Evolutionary conservation across 2,329 filamentous ascomycete genomes (phyloP).

Genomic region (Penicillium sp.): DNA sequence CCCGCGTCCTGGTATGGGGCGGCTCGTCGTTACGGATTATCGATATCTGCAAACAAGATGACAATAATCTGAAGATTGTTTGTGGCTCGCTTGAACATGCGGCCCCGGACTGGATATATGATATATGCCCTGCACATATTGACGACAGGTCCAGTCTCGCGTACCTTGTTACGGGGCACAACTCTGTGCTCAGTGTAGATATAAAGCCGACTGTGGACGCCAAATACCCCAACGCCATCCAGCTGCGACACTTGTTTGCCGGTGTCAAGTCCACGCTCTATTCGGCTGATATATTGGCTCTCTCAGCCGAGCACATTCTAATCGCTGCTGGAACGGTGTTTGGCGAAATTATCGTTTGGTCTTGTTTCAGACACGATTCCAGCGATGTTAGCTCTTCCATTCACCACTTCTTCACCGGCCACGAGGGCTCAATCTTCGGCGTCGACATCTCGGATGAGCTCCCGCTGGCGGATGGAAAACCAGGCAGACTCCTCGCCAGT

Average conservation of each 20-base stretch:
- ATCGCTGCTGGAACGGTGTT: slow-evolving; percentile 90
- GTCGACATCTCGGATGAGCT: slow-evolving; percentile 67
- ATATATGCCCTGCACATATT: slow-evolving; percentile 48
- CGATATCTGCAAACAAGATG: slow-evolving; percentile 22
- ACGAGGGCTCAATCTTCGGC: slow-evolving; percentile 92
- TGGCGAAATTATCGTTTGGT: slow-evolving; percentile 90
- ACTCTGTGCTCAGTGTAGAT: slow-evolving; percentile 63
- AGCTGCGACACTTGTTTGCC: slow-evolving; percentile 42
- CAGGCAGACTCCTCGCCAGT: slow-evolving; percentile 68
- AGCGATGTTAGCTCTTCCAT: slow-evolving; percentile 33
- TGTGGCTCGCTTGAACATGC: slow-evolving; percentile 39
- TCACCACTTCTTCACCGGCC: slow-evolving; percentile 60
- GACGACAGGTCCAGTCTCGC: slow-evolving; percentile 35
- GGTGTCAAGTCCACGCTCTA: slow-evolving; percentile 77
- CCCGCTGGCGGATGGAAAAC: slow-evolving; percentile 34
- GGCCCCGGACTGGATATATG: slow-evolving; percentile 73
- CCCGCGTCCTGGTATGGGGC: slow-evolving; percentile 63
- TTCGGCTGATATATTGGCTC: slow-evolving; percentile 69
- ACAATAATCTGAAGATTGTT: slow-evolving; percentile 24
- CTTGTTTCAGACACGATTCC: slow-evolving; percentile 47
- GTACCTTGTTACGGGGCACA: slow-evolving; percentile 78
- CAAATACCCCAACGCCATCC: slow-evolving; percentile 23
- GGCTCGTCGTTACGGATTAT: slow-evolving; percentile 53
- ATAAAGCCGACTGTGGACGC: slow-evolving; percentile 16
- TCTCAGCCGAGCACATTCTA: slow-evolving; percentile 57